Evolutionary conservation across 176 grass and related monocot species (phyloP).

Genomic region (Eleusine indica): DNA sequence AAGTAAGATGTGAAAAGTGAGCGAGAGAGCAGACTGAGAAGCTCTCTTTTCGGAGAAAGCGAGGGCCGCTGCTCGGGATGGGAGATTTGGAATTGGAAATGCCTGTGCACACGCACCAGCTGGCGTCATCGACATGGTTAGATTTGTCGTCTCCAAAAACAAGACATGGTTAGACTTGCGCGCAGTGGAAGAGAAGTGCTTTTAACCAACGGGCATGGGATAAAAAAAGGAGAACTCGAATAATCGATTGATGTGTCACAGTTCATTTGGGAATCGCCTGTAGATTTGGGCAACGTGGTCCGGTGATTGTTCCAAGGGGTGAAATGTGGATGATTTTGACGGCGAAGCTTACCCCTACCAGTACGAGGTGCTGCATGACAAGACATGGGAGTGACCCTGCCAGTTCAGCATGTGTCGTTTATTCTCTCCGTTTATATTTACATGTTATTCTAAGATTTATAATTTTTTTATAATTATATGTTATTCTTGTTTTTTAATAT

Average conservation of each 20-base stretch:
- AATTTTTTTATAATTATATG: too few species aligned
- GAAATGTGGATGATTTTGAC: slow-evolving; percentile 15
- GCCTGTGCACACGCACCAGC: slow-evolving; percentile 11
- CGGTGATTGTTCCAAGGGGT: background rate
- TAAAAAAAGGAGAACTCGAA: background rate
- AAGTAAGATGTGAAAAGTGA: slow-evolving; percentile 26
- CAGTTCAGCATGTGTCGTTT: too few species aligned
- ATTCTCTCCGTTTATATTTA: too few species aligned
- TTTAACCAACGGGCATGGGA: background rate
- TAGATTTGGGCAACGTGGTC: background rate
- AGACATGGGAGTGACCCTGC: background rate
- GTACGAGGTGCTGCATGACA: background rate
- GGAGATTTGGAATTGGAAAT: slow-evolving; percentile 33
- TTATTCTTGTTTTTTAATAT: too few species aligned
- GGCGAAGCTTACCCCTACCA: background rate
- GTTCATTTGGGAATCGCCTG: background rate
- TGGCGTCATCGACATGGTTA: slow-evolving; percentile 18
- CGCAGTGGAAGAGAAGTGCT: background rate
- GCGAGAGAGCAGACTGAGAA: background rate
- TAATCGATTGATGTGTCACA: background rate
- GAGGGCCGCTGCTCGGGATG: slow-evolving; percentile 26
- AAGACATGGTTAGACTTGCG: background rate
- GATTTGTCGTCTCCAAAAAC: too few species aligned
- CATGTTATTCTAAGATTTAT: too few species aligned
- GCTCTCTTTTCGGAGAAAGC: slow-evolving; percentile 28